Evolutionary conservation across 495 filamentous ascomycete genomes (phyloP), one percentile per base, ranked within the genome.

Genomic region (Aspergillus wentii): DNA sequence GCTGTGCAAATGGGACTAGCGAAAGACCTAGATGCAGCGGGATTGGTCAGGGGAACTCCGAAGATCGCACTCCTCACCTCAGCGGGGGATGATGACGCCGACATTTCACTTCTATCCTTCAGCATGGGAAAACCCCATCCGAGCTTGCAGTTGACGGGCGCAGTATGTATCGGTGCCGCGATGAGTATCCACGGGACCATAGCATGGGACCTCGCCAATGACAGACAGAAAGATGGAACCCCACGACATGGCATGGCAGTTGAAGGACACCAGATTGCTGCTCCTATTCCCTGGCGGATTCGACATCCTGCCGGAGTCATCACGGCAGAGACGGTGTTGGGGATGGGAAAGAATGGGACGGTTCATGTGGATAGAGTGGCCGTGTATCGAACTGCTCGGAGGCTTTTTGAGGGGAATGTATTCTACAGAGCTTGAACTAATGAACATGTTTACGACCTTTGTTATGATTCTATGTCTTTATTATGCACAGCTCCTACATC

Each of bases 81-180:
- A 16, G 8, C 30, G 11, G 20, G 29, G 11, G 16, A 22, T n/a
- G 22, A 30, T 5, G 42, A 35, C 4, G 22, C 11, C 1, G 26
- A 35, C 5, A 23, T 28, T n/a, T 34, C 42, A 8, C 52, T 50
- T 26, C 33, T 60, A 8, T 16, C 61, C 2, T 64, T 54, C 21
- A 54, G 49, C 18, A 51, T 57, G 56, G 58, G 61, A 1, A 54
- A 54, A n/a, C 32, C 28, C 0, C 61, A 64, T 47, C 38, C 56
- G 2, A 62, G 51, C 38, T 36, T 64, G 0, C 61, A 62, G 18
- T 41, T 64, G 8, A 64, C 61, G 2, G 59, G 61, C 8, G 61
- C 58, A 8, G 56, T 64, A 5, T 58, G 51, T 30, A 22, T 64
- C 8, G 53, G 44, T 1, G 48, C 50, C 1, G 56, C 61, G 1